A percentile compares a stretch with the other conserved stretches of the same genome.
Conservation (phyloP, 2,329 filamentous ascomycete species). For the Aspergillus tubingensis region DNA sequence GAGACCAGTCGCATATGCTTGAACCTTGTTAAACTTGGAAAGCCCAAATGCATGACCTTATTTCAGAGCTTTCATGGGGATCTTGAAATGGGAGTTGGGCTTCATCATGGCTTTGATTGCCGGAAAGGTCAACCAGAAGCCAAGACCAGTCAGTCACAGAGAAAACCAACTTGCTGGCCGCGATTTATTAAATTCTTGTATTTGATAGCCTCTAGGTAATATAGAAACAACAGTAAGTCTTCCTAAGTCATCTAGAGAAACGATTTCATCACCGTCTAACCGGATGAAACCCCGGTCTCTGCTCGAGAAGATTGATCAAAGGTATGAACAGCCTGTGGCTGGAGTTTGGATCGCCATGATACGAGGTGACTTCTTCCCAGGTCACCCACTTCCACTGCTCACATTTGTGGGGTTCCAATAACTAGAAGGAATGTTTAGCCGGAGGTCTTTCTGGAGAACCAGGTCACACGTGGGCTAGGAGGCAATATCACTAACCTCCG, state of each 20-base stretch:
- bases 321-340: slow-evolving; percentile 18
- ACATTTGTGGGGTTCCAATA: slow-evolving; percentile 56
- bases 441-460: neutral
- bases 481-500: slow-evolving; percentile 51
- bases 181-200: rapidly evolving
- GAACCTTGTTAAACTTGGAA: too few relatives aligned
- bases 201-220: too few relatives aligned
- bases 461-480: neutral
- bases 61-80: too few relatives aligned
- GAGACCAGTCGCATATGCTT: too few relatives aligned
- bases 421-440: slow-evolving; percentile 1
- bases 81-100: too few relatives aligned
- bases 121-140: too few relatives aligned
- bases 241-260: too few relatives aligned
- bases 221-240: too few relatives aligned
- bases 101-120: too few relatives aligned
- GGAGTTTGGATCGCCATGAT: neutral
- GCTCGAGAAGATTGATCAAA: slow-evolving; percentile 15
- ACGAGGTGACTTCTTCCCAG: slow-evolving; percentile 48
- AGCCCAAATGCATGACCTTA: too few relatives aligned
- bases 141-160: too few relatives aligned
- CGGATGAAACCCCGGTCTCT: slow-evolving; percentile 10
- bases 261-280: neutral
- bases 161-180: too few relatives aligned
- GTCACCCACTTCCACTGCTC: slow-evolving; percentile 56